Evolutionary conservation across 176 grass and related monocot species (phyloP), one percentile per base, ranked within the genome.

Genomic region (Oryza meyeriana): DNA sequence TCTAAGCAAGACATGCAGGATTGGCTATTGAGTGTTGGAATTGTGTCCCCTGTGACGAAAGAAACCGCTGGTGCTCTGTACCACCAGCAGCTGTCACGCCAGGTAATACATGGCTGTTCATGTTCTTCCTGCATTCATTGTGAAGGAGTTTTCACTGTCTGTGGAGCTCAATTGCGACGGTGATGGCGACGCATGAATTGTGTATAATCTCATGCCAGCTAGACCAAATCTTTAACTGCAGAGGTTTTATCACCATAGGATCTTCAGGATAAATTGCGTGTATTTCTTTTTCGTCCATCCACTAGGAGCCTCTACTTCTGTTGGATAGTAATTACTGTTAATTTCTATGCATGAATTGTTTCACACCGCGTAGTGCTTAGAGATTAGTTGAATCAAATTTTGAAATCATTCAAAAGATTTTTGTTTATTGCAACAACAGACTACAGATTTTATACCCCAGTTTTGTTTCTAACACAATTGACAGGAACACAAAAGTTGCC

Each of bases 1-100:
- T 95, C 96, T 69, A 99, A 99, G 84, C 97, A 99, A 88, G 97
- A 99, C 57, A 96, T 99, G 89, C 97, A 99, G 90, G 97, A 99
- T 90, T 99, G 84, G 93, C 79, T 99, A 55, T 76, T 99, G 77
- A 99, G 89, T 66, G 89, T 99, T 5, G 97, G 97, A 72, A 92
- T 99, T 44, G 93, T 83, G 44, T 96, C 93, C 22, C 97, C 93
- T 12, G 97, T 99, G 68, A 96, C 97, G 48, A 99, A 99, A 88
- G 97, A 99, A 88, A 92, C 97, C 7, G 97, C 97, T 72, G 97
- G 97, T 72, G 93, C 93, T 79, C 76, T 99, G 75, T 99, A 99
- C 74, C 97, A 99, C 86, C 97, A 99, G 42, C 97, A 94, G 81
- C 77, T 99, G 61, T 91, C 93, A 65, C 85, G 94, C 13, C 93